Evolutionary conservation across 139 green algal genomes (phyloP).

Genomic region (Penium margaritaceum): DNA sequence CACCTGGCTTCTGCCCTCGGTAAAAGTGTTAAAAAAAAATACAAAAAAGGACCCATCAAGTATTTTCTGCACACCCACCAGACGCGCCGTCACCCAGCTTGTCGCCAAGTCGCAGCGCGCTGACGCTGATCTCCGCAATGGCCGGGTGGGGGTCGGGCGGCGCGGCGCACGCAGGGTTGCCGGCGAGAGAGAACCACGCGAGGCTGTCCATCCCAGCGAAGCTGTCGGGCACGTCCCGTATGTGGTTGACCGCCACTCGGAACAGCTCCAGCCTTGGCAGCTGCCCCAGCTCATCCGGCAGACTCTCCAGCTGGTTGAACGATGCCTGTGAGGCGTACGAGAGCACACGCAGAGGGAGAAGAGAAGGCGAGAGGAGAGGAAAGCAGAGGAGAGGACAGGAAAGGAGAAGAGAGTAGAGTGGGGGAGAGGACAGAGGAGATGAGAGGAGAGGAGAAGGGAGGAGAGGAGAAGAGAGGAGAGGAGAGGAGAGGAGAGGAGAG

Average conservation of each 20-base stretch:
- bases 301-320: constrained; percentile 62
- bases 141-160: constrained; percentile 28
- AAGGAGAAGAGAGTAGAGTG: background rate
- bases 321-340: constrained; percentile 55
- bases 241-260: constrained; percentile 57
- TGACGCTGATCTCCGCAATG: constrained; percentile 41
- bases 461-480: too few species aligned
- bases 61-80: constrained; percentile 31
- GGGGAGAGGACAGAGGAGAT: too few species aligned
- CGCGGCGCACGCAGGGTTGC: constrained; percentile 58
- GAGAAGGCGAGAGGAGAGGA: background rate
- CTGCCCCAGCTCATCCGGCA: constrained; percentile 55
- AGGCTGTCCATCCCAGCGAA: constrained; percentile 49
- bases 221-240: constrained; percentile 50
- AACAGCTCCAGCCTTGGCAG: constrained; percentile 67
- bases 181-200: constrained; percentile 69
- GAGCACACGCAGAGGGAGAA: background rate
- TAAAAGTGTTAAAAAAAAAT: too few species aligned
- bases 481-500: too few species aligned
- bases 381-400: background rate
- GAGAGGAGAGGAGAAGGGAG: too few species aligned
- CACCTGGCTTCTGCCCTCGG: too few species aligned
- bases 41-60: too few species aligned
- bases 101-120: constrained; percentile 50
- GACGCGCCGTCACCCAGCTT: constrained; percentile 71